A percentile compares a stretch with the other conserved stretches of the same genome.
phyloP scores from a whole-genome alignment of 768 basidiomycete genomes.

The Lactifluus rugatus region DNA sequence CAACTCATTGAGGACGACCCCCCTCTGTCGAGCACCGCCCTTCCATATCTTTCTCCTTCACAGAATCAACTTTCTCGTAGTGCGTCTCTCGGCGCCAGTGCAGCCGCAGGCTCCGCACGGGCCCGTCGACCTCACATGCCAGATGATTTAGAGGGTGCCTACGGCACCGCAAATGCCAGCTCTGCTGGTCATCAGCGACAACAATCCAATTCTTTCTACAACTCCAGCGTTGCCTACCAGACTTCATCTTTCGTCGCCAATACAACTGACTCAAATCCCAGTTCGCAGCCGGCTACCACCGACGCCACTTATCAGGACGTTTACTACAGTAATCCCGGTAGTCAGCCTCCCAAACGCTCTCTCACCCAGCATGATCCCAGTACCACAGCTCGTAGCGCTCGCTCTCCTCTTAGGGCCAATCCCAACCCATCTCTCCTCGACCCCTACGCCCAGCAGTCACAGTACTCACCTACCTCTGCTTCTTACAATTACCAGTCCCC shows the following conservation, averaged over 20 bases:
- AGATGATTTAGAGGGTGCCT: conserved; percentile 56
- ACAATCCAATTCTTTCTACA: conserved; percentile 42
- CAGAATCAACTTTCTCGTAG: conserved; percentile 55
- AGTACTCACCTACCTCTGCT: conserved; percentile 53
- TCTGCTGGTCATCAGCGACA: conserved; percentile 32
- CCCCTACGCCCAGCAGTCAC: conserved; percentile 60
- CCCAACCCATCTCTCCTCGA: conserved; percentile 43
- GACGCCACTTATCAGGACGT: conserved; percentile 40
- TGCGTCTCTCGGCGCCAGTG: conserved; percentile 44
- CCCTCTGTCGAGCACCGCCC: conserved; percentile 29
- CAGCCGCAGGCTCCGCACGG: conserved; percentile 34
- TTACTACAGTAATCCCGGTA: conserved; percentile 45
- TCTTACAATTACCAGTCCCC: conserved; percentile 37
- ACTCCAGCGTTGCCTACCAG: conserved; percentile 49
- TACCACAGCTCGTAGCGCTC: conserved; percentile 37
- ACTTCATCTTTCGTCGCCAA: conserved; percentile 33
- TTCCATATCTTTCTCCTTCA: conserved; percentile 43
- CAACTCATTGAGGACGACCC: conserved; percentile 58
- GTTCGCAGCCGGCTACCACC: conserved; percentile 34
- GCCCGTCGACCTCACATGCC: conserved; percentile 56
- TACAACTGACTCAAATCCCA: conserved; percentile 19
- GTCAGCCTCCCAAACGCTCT: conserved; percentile 45
- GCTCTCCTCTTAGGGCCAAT: conserved; percentile 55
- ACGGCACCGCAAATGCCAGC: conserved; percentile 29
- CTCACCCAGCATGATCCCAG: conserved; percentile 45